Evolutionary conservation across 2,329 filamentous ascomycete species (phyloP), one percentile per base, ranked within the genome.

Genomic region (Phialophora verrucosa): DNA sequence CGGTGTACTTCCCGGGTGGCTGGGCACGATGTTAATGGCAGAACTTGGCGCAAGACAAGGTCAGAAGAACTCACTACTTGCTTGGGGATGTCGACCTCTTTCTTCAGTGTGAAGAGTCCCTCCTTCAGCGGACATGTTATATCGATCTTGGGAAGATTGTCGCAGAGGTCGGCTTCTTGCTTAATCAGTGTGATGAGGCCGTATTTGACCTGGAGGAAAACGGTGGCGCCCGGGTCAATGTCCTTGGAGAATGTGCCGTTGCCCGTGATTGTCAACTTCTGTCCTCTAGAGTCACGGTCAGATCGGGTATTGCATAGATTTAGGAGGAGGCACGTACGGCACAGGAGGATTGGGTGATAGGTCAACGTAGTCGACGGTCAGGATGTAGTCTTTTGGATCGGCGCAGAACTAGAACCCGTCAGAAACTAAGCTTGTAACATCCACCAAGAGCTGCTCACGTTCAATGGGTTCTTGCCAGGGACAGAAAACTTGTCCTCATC

Each of bases 1-100:
- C 95, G 20, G 86, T 91, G 85, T 97, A 99, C 75, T 88, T 93
- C 93, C 95, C 92, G 95, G 70, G 50, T 55, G 47, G 59, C 23
- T 62, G 51, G 23, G 44, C 17, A 25, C 47, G 38, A 59, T 56
- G 70, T 65, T 31, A 67, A 53, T 32, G 61, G 58, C 31, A 56
- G 58, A 58, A 54, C n/a, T 11, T 12, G 35, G 44, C 35, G 20
- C 17, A 11, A 23, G 32, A 49, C n/a, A 25, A 14, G 10, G 31
- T 38, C 70, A 32, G 53, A 12, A 32, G 8, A 51, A 59, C 58
- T 27, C 50, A 85, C 91, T 38, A 71, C 74, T 87, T 73, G 63
- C 96, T 93, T 66, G 92, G 95, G 95, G 68, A 99, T 84, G 44
- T 94, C 88, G 63, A 98, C 92, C 23, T 88, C 84, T 84, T 98